These are phyloP conservation scores for Corrigiola litoralis DNA, from an alignment of 179 eudicot species.

Conservation along the genomic window DNA sequence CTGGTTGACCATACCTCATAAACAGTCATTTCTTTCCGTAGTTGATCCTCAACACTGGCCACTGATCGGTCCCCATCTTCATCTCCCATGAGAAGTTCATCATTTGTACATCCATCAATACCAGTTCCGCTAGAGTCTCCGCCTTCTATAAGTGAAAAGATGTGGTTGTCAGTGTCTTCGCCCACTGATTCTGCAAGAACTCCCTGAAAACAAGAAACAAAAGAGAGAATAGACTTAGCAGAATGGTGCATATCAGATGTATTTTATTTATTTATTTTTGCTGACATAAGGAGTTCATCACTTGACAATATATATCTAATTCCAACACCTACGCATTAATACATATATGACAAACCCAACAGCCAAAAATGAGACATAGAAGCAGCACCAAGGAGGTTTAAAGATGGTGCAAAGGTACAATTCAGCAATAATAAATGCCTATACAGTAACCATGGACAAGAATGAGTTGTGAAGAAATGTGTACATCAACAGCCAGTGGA, in stretches of 20 bases:
- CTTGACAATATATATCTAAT: neutral
- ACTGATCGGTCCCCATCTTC: conserved; percentile 82
- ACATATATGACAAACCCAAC: too few species aligned
- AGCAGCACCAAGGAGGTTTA: neutral
- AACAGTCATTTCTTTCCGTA: conserved; percentile 87
- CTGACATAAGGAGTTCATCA: neutral
- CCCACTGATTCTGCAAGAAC: conserved; percentile 62
- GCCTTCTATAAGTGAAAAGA: conserved; percentile 66
- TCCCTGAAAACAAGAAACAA: conserved; percentile 47
- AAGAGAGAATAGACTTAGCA: neutral
- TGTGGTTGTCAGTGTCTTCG: conserved; percentile 48
- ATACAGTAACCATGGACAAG: neutral
- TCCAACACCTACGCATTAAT: too few species aligned
- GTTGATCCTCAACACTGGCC: conserved; percentile 87
- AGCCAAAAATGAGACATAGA: too few species aligned
- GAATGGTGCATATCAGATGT: neutral
- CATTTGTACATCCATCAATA: conserved; percentile 41
- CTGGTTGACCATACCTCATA: conserved; percentile 60
- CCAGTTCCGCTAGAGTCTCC: conserved; percentile 48
- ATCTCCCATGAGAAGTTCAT: conserved; percentile 75
- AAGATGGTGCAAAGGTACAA: neutral
- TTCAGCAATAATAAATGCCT: neutral
- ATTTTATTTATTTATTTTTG: too few species aligned
- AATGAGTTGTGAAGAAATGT: too few species aligned
- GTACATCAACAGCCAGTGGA: too few species aligned